Conservation (phyloP, 139 green algal species). For the Cymbomonas tetramitiformis region DNA sequence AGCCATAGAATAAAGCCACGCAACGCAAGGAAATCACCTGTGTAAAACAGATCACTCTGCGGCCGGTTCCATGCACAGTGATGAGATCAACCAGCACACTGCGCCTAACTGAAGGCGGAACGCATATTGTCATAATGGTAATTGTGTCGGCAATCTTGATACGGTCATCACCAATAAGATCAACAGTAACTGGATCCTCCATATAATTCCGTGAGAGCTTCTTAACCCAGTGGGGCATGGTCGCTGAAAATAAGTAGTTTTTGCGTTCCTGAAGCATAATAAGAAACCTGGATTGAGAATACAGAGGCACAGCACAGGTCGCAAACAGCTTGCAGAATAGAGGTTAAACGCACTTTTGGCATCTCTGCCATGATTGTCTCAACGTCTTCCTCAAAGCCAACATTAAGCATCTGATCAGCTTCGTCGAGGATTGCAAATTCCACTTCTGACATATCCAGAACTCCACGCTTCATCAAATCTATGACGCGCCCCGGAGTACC, state of each 20-base stretch:
- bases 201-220: slow-evolving; percentile 63
- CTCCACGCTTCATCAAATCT: slow-evolving; percentile 74
- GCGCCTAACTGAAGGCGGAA: slow-evolving; percentile 31
- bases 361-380: slow-evolving; percentile 70
- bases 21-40: slow-evolving; percentile 57
- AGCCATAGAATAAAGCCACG: too few relatives aligned
- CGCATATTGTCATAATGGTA: slow-evolving; percentile 25
- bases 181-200: slow-evolving; percentile 64
- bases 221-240: slow-evolving; percentile 86
- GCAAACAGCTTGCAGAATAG: too few relatives aligned
- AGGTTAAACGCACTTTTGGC: too few relatives aligned
- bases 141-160: slow-evolving; percentile 43
- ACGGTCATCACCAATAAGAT: slow-evolving; percentile 75
- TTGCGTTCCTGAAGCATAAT: slow-evolving; percentile 60
- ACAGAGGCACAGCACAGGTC: too few relatives aligned
- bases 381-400: slow-evolving; percentile 96
- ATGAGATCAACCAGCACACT: slow-evolving; percentile 72
- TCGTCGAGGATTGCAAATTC: slow-evolving; percentile 87
- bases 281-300: too few relatives aligned
- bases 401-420: slow-evolving; percentile 91
- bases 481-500: slow-evolving; percentile 90
- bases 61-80: slow-evolving; percentile 44
- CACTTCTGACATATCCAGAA: slow-evolving; percentile 55
- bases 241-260: slow-evolving; percentile 92
- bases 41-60: slow-evolving; percentile 80